Evolutionary conservation across 495 filamentous ascomycete genomes (phyloP).

Genomic region (Podospora tetraspora): DNA sequence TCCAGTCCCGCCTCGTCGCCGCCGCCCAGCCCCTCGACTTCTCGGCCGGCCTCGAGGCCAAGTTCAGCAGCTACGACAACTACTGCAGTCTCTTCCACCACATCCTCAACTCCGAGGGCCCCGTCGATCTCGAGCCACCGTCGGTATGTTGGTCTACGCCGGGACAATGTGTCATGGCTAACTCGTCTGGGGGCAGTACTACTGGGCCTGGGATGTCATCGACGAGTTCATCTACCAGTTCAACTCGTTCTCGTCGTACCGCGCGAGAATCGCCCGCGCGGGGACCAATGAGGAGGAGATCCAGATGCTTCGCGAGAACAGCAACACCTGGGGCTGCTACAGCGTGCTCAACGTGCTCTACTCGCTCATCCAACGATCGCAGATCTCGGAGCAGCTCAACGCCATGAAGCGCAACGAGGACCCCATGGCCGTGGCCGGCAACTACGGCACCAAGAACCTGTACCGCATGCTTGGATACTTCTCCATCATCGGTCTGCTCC

Average conservation of each 20-base stretch:
- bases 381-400: constrained; percentile 92
- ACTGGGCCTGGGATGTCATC: constrained; percentile 99
- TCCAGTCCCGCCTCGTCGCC: constrained; percentile 81
- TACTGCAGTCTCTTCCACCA: constrained; percentile 99
- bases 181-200: constrained; percentile 58
- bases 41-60: constrained; percentile 86
- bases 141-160: constrained; percentile 57
- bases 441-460: constrained; percentile 85
- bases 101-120: constrained; percentile 96
- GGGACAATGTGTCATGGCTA: constrained; percentile 9
- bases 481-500: constrained; percentile 93
- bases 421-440: constrained; percentile 74
- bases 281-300: constrained; percentile 85
- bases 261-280: constrained; percentile 81
- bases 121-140: constrained; percentile 91
- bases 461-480: constrained; percentile 99
- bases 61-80: constrained; percentile 97
- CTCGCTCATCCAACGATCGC: constrained; percentile 94
- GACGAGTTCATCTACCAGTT: constrained; percentile 99
- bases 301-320: constrained; percentile 84
- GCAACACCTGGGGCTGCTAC: constrained; percentile 99
- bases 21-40: constrained; percentile 94
- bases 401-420: constrained; percentile 94
- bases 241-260: constrained; percentile 97
- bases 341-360: constrained; percentile 98